Conservation (phyloP, 805 yeast genomes). For the Wickerhamomyces bisporus region DNA sequence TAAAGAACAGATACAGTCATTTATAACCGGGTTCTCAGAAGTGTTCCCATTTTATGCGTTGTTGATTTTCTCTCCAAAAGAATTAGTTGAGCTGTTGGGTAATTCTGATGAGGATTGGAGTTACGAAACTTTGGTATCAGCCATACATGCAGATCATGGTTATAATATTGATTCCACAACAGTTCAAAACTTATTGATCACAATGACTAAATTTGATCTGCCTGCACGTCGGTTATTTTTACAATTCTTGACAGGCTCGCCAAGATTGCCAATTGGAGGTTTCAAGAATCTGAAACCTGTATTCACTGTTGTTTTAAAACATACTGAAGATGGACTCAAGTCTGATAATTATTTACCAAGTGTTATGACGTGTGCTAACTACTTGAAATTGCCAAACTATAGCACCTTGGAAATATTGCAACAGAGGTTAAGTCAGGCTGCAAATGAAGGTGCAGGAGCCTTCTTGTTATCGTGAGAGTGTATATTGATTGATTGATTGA, state of each 20-base stretch:
- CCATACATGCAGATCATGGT: conserved; percentile 87
- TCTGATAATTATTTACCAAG: conserved; percentile 87
- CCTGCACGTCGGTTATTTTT: conserved; percentile 66
- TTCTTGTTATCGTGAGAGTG: conserved; percentile 56
- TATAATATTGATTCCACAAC: conserved; percentile 64
- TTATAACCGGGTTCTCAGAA: conserved; percentile 73
- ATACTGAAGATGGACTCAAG: conserved; percentile 60
- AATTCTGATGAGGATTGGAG: conserved; percentile 87
- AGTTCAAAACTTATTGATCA: conserved; percentile 53
- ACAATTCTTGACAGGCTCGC: conserved; percentile 90
- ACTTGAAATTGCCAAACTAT: conserved; percentile 83
- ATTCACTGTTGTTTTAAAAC: conserved; percentile 82
- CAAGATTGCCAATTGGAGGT: conserved; percentile 91
- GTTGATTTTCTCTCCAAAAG: conserved; percentile 67
- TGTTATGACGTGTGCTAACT: conserved; percentile 98
- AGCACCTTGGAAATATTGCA: conserved; percentile 56
- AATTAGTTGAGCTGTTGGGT: conserved; percentile 68
- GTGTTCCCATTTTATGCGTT: conserved; percentile 78
- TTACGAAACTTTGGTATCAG: conserved; percentile 47
- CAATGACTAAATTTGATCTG: conserved; percentile 49
- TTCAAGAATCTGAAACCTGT: conserved; percentile 77
- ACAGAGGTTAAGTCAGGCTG: conserved; percentile 58
- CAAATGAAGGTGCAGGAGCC: conserved; percentile 84
- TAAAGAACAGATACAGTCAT: conserved; percentile 55
- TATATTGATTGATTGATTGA: too few species aligned